phyloP scores from a whole-genome alignment of 225 moss, liverwort and hornwort species.

The Marchantia polymorpha region DNA sequence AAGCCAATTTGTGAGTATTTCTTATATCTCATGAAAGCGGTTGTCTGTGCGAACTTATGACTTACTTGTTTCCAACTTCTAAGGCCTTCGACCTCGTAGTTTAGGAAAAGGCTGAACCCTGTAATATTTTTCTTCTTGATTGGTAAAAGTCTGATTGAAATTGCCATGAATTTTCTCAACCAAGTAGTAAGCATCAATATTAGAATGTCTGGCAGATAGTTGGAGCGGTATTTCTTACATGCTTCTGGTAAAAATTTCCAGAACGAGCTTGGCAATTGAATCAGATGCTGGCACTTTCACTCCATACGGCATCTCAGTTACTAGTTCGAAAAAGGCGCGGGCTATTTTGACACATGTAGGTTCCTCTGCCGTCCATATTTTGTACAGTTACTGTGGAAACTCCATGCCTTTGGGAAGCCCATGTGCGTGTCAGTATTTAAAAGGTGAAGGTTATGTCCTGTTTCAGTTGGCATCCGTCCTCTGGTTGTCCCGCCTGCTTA shows the following conservation, averaged over 20 bases:
- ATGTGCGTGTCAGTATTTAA: background rate
- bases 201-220: no score
- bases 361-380: background rate
- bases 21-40: background rate
- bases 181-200: no score
- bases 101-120: no score
- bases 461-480: background rate
- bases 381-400: background rate
- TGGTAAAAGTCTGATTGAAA: no score
- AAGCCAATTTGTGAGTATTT: conserved; percentile 43
- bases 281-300: conserved; percentile 79
- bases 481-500: background rate
- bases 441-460: background rate
- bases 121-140: no score
- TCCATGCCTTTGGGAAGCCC: background rate
- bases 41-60: no score
- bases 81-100: no score
- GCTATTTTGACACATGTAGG: conserved; percentile 45
- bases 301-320: conserved; percentile 65
- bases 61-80: no score
- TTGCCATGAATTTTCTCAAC: no score
- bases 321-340: conserved; percentile 52
- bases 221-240: no score
- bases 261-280: conserved; percentile 74
- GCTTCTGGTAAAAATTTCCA: conserved; percentile 19